These are phyloP conservation scores for Claviceps africana DNA, from an alignment of 2,329 filamentous ascomycete species.

Conservation along the genomic window DNA sequence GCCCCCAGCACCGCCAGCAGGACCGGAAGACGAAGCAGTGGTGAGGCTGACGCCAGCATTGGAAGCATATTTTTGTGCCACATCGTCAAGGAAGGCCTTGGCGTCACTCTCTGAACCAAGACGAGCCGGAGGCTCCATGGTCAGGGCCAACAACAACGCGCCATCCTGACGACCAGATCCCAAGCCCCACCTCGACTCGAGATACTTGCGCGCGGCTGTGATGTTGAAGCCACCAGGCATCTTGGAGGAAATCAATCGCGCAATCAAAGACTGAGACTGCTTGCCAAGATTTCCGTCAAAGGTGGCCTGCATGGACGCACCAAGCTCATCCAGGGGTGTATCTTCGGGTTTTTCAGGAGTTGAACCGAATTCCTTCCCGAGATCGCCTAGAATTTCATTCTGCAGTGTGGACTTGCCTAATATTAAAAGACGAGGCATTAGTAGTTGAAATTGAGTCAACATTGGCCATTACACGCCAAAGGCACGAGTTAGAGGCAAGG, in stretches of 20 bases:
- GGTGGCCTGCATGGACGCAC: slow-evolving; percentile 92
- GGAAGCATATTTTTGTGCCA: slow-evolving; percentile 77
- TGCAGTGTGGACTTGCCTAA: slow-evolving; percentile 94
- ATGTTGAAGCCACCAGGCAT: slow-evolving; percentile 99
- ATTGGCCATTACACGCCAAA: neutral
- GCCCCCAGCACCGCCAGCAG: slow-evolving; percentile 52
- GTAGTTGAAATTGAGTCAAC: neutral
- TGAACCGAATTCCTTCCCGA: slow-evolving; percentile 96
- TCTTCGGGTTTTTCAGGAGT: slow-evolving; percentile 98
- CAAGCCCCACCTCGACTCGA: slow-evolving; percentile 88
- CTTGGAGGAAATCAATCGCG: slow-evolving; percentile 91
- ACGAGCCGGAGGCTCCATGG: slow-evolving; percentile 81
- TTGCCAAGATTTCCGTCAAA: slow-evolving; percentile 98
- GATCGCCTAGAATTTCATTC: slow-evolving; percentile 94
- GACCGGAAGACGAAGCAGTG: slow-evolving; percentile 59
- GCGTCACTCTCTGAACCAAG: slow-evolving; percentile 81
- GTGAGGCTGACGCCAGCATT: slow-evolving; percentile 74
- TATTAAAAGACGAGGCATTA: slow-evolving; percentile 4
- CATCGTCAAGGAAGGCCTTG: slow-evolving; percentile 81
- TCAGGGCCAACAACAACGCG: slow-evolving; percentile 74
- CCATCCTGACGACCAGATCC: slow-evolving; percentile 80
- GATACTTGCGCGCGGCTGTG: slow-evolving; percentile 84
- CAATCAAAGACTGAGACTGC: slow-evolving; percentile 84
- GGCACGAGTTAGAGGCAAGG: neutral
- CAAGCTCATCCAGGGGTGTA: slow-evolving; percentile 86